Evolutionary conservation across 257 asterid genomes (phyloP), one percentile per base, ranked within the genome.

Genomic region (Solanum infundibuliforme): DNA sequence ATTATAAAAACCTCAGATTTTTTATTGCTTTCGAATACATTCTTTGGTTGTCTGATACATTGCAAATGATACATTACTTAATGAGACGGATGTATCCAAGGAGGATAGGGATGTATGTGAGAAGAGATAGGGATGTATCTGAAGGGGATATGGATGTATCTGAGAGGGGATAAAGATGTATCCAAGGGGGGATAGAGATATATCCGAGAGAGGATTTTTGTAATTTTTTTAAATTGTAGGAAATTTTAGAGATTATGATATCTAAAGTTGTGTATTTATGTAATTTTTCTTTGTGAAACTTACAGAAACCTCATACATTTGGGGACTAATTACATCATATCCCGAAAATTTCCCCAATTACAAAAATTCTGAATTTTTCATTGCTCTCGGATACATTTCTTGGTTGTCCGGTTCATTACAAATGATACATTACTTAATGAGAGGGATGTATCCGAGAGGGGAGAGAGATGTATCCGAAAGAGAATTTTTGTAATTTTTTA

Each of bases 31-130:
- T 52, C 9, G 62, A 0, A 52, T 16, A 18, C 6, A 18, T 18
- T 52, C 0, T 0, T 52, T 52, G 62, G 0, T 52, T 18, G 2
- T 52, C 2, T 0, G 4, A 18, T 16, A 52, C n/a, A 18, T 52
- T 18, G 1, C 1, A 18, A 6, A 52, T 52, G n/a, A 52, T 52
- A 52, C n/a, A 52, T 52, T 52, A 18, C 62, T 52, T 18, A 18
- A 18, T 55, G 25, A 1, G 65, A 55, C 0, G 25, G 1, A 55
- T 20, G 25, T 7, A 55, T 55, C 65, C n/a, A 7, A 55, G 4
- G n/a, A 7, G 65, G 11, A 20, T 18, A 18, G 23, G 11, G n/a
- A 52, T 52, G 62, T 5, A 48, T 5, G n/a, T 18, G 62, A 18
- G 60, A 48, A 48, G 20, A 2, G 62, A 52, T 52, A 2, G 4